A percentile compares a stretch with the other conserved stretches of the same genome.
These are phyloP conservation scores for Austroboletus novae-zelandiae DNA, from an alignment of 1,284 basidiomycete species.

Conservation along the genomic window DNA sequence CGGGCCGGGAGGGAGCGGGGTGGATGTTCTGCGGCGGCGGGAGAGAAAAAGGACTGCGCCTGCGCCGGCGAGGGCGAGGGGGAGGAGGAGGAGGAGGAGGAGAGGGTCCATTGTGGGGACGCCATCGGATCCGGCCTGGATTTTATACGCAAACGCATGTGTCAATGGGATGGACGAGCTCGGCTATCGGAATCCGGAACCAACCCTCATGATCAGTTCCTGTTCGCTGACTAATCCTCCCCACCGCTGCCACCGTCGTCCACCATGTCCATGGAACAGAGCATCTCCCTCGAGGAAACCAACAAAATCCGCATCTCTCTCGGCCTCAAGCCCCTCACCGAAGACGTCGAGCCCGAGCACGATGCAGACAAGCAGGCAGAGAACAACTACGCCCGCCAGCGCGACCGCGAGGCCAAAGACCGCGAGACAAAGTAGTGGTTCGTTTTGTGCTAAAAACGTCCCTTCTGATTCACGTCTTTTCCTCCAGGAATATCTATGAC, in stretches of 20 bases:
- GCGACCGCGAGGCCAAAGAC: conserved; percentile 68
- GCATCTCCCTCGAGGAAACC: conserved; percentile 94
- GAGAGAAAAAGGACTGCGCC: conserved; percentile 12
- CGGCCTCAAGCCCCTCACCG: conserved; percentile 91
- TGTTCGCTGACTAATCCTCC: conserved; percentile 23
- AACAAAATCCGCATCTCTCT: conserved; percentile 95
- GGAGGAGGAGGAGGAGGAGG: conserved; percentile 10
- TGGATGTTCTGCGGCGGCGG: conserved; percentile 1
- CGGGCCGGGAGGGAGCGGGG: conserved; percentile 28
- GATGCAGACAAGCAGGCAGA: conserved; percentile 81
- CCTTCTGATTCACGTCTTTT: conserved; percentile 30
- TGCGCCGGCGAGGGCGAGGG: background rate
- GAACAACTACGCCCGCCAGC: conserved; percentile 75
- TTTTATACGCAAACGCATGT: conserved; percentile 3
- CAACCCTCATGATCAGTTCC: no score
- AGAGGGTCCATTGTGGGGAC: conserved; percentile 9
- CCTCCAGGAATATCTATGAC: conserved; percentile 69
- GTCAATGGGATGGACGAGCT: background rate
- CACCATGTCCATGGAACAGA: conserved; percentile 75
- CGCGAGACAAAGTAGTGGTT: conserved; percentile 69
- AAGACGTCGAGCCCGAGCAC: conserved; percentile 63
- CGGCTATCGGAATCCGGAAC: conserved; percentile 7
- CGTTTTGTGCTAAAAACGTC: conserved; percentile 9
- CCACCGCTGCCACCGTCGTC: background rate
- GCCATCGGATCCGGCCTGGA: background rate